Base-by-base conservation (phyloP, 176 grass and related monocot species). In the Aegilops tauschii region DNA sequence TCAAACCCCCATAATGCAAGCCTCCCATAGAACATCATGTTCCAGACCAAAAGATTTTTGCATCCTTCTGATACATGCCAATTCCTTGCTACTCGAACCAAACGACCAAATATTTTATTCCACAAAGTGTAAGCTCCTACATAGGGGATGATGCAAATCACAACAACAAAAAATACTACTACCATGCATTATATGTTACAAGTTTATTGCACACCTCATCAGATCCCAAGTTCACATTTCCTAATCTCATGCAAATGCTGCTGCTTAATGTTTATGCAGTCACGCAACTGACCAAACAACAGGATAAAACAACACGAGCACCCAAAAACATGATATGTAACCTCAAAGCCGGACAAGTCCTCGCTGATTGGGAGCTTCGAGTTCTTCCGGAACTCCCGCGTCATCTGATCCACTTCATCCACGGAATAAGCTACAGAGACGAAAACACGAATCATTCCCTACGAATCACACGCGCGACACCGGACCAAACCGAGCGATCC, bases 321-420 rank as follows among this genome's bases (percentile, higher is more conserved):
- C 32, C 54, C 50, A 47, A 76, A 84, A 76, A 76, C 72, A 73
- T 54, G 75, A 25, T 31, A 80, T 40, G 23, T 20, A 64, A 96
- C 96, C 90, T 96, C 86, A 13, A 92, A 89, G 72, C 82, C 69
- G 1, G 92, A 91, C 10, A 85, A 50, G 50, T 88, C 85, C 54
- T 93, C 80, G 8, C 54, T 69, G 31, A 79, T 76, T 39, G 87
- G 61, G 13, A 13, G 34, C 89, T 77, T 84, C 23, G 81, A 72
- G 69, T 76, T 75, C 61, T 91, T 94, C 71, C 87, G 83, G 20
- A 94, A 87, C 80, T 90, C 84, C 42, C 58, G 87, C 12, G 97
- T 94, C 88, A 85, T 93, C 74, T 96, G 69, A 78, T 99, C 87
- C 66, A 99, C 75, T 80, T 99, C 92, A 25, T 96, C 92, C 37